Evolutionary conservation across 192 early-diverging fungal species (phyloP), one percentile per base, ranked within the genome.

Genomic region (Coemansia sp.): DNA sequence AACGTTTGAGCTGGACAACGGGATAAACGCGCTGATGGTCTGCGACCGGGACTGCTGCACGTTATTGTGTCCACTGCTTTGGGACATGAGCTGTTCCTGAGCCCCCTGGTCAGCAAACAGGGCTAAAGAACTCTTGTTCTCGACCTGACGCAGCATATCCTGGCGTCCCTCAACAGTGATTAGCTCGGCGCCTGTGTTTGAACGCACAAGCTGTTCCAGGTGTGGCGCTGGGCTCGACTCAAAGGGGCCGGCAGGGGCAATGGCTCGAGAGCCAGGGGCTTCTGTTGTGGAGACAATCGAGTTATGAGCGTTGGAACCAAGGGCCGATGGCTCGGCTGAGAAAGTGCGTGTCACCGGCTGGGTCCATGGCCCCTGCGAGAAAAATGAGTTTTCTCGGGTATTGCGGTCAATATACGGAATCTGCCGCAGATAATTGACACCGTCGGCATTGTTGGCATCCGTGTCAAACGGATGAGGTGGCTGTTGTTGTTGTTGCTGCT

Each of bases 361-460:
- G 3, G 67, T 56, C 79, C 79, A 82, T 7, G 79, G 79, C 5
- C 79, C 79, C 33, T 70, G 60, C 54, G 73, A 63, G 57, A 82
- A 82, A 51, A 65, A 73, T 57, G 79, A 82, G 45, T 76, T 76
- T 32, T 82, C 79, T 36, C 73, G 70, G 1, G 51, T 48, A 20
- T 69, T 63, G 50, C 79, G 69, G 50, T 82, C 79, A 17, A 82
- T 82, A 38, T 82, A 82, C 28, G 79, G 79, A 10, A 76, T 82
- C 10, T 59, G 62, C 29, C 69, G 55, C 11, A 82, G 65, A 34
- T 64, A 76, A 56, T 75, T 67, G 0, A 56, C n/a, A 33, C 38
- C 62, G 12, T 38, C n/a, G n/a, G 16, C 51, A 18, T 50, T 54
- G 18, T 18, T 64, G 52, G 32, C 56, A n/a, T 33, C 34, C n/a